phyloP scores from a whole-genome alignment of 768 basidiomycete genomes.

The Leccinum uliginosum region DNA sequence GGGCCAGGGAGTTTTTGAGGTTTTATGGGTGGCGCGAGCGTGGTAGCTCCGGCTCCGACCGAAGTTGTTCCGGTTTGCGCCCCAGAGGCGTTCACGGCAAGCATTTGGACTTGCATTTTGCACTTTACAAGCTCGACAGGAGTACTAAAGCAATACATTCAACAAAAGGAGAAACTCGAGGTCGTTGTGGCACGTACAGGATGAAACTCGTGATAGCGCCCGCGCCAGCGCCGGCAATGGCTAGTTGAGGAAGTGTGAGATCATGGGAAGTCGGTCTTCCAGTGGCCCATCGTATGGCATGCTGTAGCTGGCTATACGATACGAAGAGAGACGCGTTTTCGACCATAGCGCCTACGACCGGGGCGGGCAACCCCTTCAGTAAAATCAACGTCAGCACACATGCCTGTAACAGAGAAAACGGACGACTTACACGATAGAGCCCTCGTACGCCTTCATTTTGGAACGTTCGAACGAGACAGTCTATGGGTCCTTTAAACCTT shows the following conservation, averaged over 20 bases:
- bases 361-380: constrained; percentile 83
- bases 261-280: constrained; percentile 34
- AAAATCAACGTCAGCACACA: not conserved
- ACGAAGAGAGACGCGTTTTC: constrained; percentile 90
- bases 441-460: constrained; percentile 77
- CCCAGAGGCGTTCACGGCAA: constrained; percentile 34
- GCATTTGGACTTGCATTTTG: constrained; percentile 96
- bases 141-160: constrained; percentile 46
- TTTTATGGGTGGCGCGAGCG: constrained; percentile 9
- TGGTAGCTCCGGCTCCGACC: constrained; percentile 14
- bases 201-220: constrained; percentile 85
- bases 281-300: constrained; percentile 44
- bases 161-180: not conserved
- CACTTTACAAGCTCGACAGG: constrained; percentile 96
- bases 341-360: constrained; percentile 85
- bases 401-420: not conserved
- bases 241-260: constrained; percentile 64
- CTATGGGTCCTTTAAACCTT: constrained; percentile 80
- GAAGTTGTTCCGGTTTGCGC: constrained; percentile 11
- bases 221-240: constrained; percentile 81
- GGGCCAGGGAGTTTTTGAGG: constrained; percentile 60
- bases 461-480: constrained; percentile 83
- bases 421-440: constrained; percentile 71
- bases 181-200: constrained; percentile 48
- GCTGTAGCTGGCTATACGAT: constrained; percentile 75